Evolutionary conservation across 768 basidiomycete species (phyloP).

Genomic region (Leccinellum albellum): DNA sequence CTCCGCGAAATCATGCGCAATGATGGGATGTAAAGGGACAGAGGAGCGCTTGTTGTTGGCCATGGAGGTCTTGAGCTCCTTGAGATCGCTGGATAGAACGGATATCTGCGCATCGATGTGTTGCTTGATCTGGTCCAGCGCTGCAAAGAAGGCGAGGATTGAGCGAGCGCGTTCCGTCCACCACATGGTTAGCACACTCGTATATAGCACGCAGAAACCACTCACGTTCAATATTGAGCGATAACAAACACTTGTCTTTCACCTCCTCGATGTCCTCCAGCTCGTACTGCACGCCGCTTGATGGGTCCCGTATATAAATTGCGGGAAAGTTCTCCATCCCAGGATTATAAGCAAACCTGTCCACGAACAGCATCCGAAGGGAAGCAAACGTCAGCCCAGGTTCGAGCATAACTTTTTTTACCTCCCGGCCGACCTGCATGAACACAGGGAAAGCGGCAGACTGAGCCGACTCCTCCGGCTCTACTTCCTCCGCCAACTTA

Average conservation of each 20-base stretch:
- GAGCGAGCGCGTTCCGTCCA: neutral
- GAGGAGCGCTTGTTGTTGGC: slow-evolving; percentile 52
- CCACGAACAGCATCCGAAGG: slow-evolving; percentile 85
- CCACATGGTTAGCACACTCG: neutral
- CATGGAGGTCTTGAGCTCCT: slow-evolving; percentile 76
- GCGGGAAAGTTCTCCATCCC: slow-evolving; percentile 92
- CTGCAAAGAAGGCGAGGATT: slow-evolving; percentile 41
- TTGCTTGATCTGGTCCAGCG: slow-evolving; percentile 97
- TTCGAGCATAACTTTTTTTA: slow-evolving; percentile 81
- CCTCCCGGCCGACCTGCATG: slow-evolving; percentile 84
- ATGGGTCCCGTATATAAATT: slow-evolving; percentile 91
- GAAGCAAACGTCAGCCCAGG: slow-evolving; percentile 66
- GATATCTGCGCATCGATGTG: slow-evolving; percentile 94
- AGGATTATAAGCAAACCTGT: slow-evolving; percentile 91
- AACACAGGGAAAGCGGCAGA: slow-evolving; percentile 61
- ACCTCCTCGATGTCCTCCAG: slow-evolving; percentile 93
- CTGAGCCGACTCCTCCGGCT: slow-evolving; percentile 16
- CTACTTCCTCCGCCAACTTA: slow-evolving; percentile 19
- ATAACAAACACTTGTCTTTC: slow-evolving; percentile 81
- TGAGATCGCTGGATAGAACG: slow-evolving; percentile 79
- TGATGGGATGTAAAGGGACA: slow-evolving; percentile 42
- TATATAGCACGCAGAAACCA: slow-evolving; percentile 16
- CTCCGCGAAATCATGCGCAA: slow-evolving; percentile 56
- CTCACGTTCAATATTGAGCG: slow-evolving; percentile 95
- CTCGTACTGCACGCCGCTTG: slow-evolving; percentile 92